Percentiles rank a stretch among this genome's conserved stretches.
Conservation (phyloP, 1,284 basidiomycete species). For the Ceratobasidium sp. region DNA sequence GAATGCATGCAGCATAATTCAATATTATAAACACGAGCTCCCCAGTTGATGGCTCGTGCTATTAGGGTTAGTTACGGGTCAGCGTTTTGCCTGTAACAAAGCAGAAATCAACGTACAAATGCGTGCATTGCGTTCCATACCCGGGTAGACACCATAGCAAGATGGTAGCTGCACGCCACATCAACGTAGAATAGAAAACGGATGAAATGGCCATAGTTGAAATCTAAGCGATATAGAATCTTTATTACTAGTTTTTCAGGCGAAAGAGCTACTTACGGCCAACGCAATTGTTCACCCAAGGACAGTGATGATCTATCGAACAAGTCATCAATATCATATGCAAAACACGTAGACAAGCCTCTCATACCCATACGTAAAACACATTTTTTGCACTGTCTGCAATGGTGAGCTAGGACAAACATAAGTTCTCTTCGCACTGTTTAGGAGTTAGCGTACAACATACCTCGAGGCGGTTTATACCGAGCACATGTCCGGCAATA, state of each 20-base stretch:
- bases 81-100: conserved; percentile 11
- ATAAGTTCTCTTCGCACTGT: neutral
- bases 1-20: conserved; percentile 88
- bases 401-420: conserved; percentile 79
- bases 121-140: conserved; percentile 66
- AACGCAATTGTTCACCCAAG: conserved; percentile 92
- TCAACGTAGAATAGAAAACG: conserved; percentile 95
- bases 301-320: conserved; percentile 86
- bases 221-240: neutral
- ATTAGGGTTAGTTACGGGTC: conserved; percentile 54
- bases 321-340: conserved; percentile 21
- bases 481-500: conserved; percentile 84
- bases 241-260: neutral
- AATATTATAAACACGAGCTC: conserved; percentile 89
- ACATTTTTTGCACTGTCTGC: conserved; percentile 87
- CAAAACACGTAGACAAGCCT: conserved; percentile 41
- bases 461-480: conserved; percentile 75
- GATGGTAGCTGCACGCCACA: conserved; percentile 86
- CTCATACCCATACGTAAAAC: conserved; percentile 82
- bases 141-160: conserved; percentile 79
- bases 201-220: conserved; percentile 91
- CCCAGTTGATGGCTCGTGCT: conserved; percentile 77
- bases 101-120: conserved; percentile 55
- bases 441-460: conserved; percentile 22
- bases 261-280: conserved; percentile 66